A percentile compares a stretch with the other conserved stretches of the same genome.
Evolutionary conservation across 2,329 filamentous ascomycete species (phyloP).

Genomic region (Claviceps sp.): DNA sequence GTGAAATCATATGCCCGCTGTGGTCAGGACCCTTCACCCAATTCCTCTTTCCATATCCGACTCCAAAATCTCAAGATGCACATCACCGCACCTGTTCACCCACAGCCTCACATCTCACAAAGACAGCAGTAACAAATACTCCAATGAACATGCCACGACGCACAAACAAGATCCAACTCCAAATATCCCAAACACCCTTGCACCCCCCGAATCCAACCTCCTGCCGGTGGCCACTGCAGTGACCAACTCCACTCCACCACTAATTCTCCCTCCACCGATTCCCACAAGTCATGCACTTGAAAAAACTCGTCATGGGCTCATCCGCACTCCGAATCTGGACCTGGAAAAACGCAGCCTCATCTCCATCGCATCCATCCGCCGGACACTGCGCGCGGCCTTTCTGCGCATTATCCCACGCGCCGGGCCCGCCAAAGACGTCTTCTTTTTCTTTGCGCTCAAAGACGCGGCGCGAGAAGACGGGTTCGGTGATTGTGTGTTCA

Average conservation of each 20-base stretch:
- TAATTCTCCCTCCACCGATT: conserved; percentile 58
- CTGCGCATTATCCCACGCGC: conserved; percentile 83
- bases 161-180: too few relatives aligned
- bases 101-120: too few relatives aligned
- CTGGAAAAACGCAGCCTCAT: conserved; percentile 86
- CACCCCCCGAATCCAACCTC: neutral
- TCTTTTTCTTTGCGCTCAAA: conserved; percentile 82
- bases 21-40: too few relatives aligned
- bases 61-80: too few relatives aligned
- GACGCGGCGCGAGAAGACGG: conserved; percentile 69
- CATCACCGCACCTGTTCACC: too few relatives aligned
- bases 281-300: conserved; percentile 62
- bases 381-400: conserved; percentile 75
- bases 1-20: too few relatives aligned
- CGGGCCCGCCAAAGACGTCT: conserved; percentile 77
- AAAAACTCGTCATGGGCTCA: conserved; percentile 97
- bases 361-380: conserved; percentile 64
- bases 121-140: too few relatives aligned
- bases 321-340: conserved; percentile 96
- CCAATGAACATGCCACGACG: too few relatives aligned
- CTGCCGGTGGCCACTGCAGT: neutral
- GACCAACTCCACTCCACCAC: neutral
- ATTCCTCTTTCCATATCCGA: too few relatives aligned
- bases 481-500: conserved; percentile 66
- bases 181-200: neutral